These are phyloP conservation scores for Poa annua DNA, from an alignment of 176 grass and related monocot species.

Conservation along the genomic window DNA sequence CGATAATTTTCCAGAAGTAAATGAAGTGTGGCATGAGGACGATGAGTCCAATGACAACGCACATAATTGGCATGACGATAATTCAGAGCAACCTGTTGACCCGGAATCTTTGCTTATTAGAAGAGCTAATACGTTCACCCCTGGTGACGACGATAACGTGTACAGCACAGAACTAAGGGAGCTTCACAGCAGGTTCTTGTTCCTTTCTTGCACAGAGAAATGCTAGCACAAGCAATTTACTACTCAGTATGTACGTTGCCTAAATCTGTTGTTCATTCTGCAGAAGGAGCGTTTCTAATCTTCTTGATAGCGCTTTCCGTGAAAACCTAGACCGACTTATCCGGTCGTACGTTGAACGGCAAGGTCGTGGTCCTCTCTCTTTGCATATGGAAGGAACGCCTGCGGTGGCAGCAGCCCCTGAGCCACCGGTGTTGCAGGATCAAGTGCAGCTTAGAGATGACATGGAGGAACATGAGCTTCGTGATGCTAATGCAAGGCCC, in stretches of 20 bases:
- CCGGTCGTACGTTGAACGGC: slow-evolving; percentile 78
- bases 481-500: slow-evolving; percentile 50
- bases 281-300: slow-evolving; percentile 95
- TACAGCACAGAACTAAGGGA: slow-evolving; percentile 89
- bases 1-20: slow-evolving; percentile 50
- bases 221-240: not conserved
- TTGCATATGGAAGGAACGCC: slow-evolving; percentile 70
- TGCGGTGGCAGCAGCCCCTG: slow-evolving; percentile 30
- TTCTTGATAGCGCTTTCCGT: slow-evolving; percentile 91
- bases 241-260: not conserved
- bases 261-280: slow-evolving; percentile 44
- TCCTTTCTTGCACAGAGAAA: slow-evolving; percentile 31
- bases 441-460: slow-evolving; percentile 64
- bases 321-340: slow-evolving; percentile 92
- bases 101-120: slow-evolving; percentile 57
- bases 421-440: slow-evolving; percentile 44
- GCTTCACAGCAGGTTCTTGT: slow-evolving; percentile 79
- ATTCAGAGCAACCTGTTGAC: slow-evolving; percentile 55
- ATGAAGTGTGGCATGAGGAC: slow-evolving; percentile 75
- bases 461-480: slow-evolving; percentile 55
- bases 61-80: slow-evolving; percentile 71
- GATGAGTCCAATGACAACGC: slow-evolving; percentile 58
- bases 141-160: slow-evolving; percentile 73
- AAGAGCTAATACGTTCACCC: slow-evolving; percentile 74
- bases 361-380: slow-evolving; percentile 67